Evolutionary conservation across 805 yeast genomes (phyloP), one percentile per base, ranked within the genome.

Genomic region (Sugiyamaella boreocaroliniensis): DNA sequence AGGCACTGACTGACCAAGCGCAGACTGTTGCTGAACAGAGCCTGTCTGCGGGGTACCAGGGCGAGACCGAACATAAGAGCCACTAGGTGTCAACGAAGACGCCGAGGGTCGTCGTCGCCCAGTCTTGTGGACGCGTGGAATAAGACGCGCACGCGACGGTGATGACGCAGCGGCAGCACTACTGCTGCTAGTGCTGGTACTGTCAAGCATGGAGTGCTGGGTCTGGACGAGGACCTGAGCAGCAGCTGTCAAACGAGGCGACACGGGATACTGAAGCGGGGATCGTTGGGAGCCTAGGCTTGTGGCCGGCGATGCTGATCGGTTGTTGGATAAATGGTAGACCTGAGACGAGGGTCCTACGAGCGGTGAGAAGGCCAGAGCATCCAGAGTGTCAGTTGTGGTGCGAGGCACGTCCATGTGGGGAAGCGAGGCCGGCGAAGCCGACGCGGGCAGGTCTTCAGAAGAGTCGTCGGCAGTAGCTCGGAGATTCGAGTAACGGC

Each of bases 171-270:
- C 26, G n/a, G n/a, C n/a, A n/a, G n/a, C n/a, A n/a, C n/a, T n/a
- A n/a, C n/a, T n/a, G 6, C 26, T 22, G 26, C 6, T 22, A 16
- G 48, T 29, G 41, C 32, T 45, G 29, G 42, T 48, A 43, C 29
- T 15, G 12, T 40, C 29, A 16, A 42, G 52, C 46, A 32, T 29
- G 14, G 26, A 26, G 18, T 40, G 32, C 32, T 44, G 40, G 9
- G 51, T 15, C 15, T 20, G 43, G n/a, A 29, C 22, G 11, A 47
- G 34, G 22, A 49, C 48, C 32, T 49, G 45, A 15, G 52, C 52
- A 45, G 52, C 52, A 19, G 46, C 47, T 1, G 47, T 16, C 41
- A 47, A 29, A 19, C 43, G 29, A 6, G 52, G 52, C 34, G 52
- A 49, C 32, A 40, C n/a, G 14, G 52, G 52, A 4, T n/a, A 20